phyloP scores from a whole-genome alignment of 2,329 filamentous ascomycete genomes.

The Pseudogymnoascus sp. region DNA sequence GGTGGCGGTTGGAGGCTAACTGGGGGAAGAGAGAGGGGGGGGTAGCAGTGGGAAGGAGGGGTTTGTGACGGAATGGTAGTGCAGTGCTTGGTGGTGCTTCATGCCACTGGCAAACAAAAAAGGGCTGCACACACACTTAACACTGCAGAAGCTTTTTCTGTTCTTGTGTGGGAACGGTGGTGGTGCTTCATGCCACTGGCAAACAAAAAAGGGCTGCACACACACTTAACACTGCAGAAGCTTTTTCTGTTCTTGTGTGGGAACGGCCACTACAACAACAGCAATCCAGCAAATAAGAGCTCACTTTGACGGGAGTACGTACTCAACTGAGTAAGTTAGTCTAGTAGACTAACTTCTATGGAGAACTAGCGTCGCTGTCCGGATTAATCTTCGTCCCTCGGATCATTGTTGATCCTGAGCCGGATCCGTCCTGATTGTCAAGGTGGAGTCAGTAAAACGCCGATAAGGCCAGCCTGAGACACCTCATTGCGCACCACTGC shows the following conservation, averaged over 20 bases:
- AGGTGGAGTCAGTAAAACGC: neutral
- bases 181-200: neutral
- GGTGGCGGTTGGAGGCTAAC: conserved; percentile 17
- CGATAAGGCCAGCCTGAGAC: conserved; percentile 2
- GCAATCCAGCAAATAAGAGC: neutral
- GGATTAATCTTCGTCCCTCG: neutral
- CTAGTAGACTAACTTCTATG: no score
- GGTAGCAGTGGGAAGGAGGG: conserved; percentile 21
- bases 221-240: no score
- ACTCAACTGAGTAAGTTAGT: no score
- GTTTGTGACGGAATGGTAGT: conserved; percentile 18
- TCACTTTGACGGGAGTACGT: neutral
- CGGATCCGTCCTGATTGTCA: neutral
- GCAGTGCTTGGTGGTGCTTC: conserved; percentile 2
- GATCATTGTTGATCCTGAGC: neutral
- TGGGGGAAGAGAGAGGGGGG: conserved; percentile 16
- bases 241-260: conserved; percentile 6
- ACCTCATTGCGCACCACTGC: no score
- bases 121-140: no score
- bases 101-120: conserved; percentile 11
- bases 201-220: conserved; percentile 17
- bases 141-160: conserved; percentile 14
- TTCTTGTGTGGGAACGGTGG: neutral
- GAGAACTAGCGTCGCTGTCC: neutral
- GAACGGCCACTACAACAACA: neutral